These are phyloP conservation scores for Cenchrus fungigraminus DNA, from an alignment of 176 grass and related monocot species.

Conservation along the genomic window DNA sequence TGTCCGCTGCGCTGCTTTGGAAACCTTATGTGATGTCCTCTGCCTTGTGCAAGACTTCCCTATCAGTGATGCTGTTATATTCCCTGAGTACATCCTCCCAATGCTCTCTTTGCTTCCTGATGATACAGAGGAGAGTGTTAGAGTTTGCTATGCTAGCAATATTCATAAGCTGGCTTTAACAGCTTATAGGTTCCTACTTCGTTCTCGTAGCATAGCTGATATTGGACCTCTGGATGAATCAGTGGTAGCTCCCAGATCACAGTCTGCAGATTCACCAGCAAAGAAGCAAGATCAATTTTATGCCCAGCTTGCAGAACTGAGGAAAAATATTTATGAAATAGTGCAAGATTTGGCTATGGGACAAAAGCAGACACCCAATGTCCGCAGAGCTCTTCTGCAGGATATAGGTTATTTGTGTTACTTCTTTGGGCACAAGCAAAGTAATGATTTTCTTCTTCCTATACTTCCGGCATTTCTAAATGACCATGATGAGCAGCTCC, in stretches of 20 bases:
- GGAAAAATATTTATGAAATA: constrained; percentile 86
- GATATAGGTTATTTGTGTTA: constrained; percentile 90
- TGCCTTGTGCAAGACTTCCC: constrained; percentile 90
- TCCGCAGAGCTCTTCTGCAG: constrained; percentile 90
- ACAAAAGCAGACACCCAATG: constrained; percentile 79
- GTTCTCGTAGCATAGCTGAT: constrained; percentile 56
- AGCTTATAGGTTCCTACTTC: constrained; percentile 85
- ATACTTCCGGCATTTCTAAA: constrained; percentile 97
- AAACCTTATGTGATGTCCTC: constrained; percentile 90
- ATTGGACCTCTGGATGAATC: constrained; percentile 58
- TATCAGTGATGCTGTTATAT: constrained; percentile 97
- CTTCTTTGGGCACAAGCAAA: constrained; percentile 93
- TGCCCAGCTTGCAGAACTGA: constrained; percentile 63
- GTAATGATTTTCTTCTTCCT: constrained; percentile 95
- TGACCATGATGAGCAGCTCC: constrained; percentile 88
- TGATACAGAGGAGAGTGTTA: constrained; percentile 97
- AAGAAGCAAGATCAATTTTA: constrained; percentile 55
- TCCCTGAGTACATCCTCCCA: constrained; percentile 96
- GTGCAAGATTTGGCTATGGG: constrained; percentile 98
- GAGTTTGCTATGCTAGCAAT: constrained; percentile 97
- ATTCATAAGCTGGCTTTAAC: constrained; percentile 94
- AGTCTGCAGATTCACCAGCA: constrained; percentile 48
- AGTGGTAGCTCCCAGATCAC: constrained; percentile 32
- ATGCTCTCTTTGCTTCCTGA: constrained; percentile 97
- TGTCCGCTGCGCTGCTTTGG: constrained; percentile 93